Conservation (phyloP, 2,329 filamentous ascomycete genomes). For the Aspergillus hortae region DNA sequence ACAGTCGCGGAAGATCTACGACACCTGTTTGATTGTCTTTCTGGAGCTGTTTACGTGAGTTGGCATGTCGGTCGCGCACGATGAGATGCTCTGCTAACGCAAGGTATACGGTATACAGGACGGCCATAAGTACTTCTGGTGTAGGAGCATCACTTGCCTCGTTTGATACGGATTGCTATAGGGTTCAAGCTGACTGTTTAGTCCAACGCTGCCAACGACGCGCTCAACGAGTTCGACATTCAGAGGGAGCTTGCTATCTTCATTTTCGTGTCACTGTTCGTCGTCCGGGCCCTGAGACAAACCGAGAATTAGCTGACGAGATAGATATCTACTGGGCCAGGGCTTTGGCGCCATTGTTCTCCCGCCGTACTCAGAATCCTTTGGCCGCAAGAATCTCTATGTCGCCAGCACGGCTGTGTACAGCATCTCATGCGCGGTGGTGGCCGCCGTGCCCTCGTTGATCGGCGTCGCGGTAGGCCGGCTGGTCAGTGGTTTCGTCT, state of each 20-base stretch:
- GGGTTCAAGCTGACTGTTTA: constrained; percentile 8
- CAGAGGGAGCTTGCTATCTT: constrained; percentile 26
- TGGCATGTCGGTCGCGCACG: not conserved
- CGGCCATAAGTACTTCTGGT: constrained; percentile 33
- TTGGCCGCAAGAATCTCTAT: constrained; percentile 37
- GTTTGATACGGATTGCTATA: not conserved
- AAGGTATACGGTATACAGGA: constrained; percentile 18
- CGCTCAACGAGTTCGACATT: constrained; percentile 24
- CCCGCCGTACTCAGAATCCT: constrained; percentile 36
- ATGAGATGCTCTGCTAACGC: constrained; percentile 10
- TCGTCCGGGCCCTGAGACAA: not conserved
- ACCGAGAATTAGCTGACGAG: not conserved
- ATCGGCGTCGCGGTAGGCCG: constrained; percentile 40
- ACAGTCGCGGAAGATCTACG: constrained; percentile 24
- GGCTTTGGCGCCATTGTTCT: constrained; percentile 32
- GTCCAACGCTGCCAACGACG: constrained; percentile 28
- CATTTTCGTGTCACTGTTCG: constrained; percentile 23
- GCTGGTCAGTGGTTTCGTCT: constrained; percentile 43
- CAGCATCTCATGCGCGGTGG: constrained; percentile 33
- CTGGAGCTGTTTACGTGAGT: constrained; percentile 34
- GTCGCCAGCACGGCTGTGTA: constrained; percentile 27
- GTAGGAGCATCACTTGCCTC: constrained; percentile 18
- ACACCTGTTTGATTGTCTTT: constrained; percentile 25
- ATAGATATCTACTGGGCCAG: constrained; percentile 34
- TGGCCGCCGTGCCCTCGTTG: constrained; percentile 36